phyloP scores from a whole-genome alignment of 768 basidiomycete species.

The Hericium coralloides region DNA sequence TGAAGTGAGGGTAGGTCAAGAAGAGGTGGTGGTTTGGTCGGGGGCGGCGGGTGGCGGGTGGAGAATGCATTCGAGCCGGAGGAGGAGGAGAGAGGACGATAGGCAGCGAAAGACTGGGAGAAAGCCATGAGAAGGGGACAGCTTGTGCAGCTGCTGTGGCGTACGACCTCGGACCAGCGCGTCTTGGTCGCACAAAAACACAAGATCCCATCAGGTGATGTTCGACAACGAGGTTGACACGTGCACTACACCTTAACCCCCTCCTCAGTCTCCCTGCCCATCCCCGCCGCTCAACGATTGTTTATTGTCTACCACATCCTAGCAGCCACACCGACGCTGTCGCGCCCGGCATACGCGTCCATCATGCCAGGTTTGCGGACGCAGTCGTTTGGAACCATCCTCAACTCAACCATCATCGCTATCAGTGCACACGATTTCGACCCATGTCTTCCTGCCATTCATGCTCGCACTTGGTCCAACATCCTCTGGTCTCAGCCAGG shows the following conservation, averaged over 20 bases:
- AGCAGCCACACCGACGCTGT: background rate
- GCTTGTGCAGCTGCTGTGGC: background rate
- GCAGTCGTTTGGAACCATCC: conserved; percentile 5
- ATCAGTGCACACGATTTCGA: conserved; percentile 17
- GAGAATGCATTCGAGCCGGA: background rate
- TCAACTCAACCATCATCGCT: conserved; percentile 12
- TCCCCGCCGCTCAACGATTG: too few species aligned
- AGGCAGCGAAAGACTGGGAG: background rate
- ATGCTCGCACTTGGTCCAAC: conserved; percentile 20
- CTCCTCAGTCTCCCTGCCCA: too few species aligned
- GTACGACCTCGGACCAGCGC: background rate
- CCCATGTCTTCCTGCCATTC: conserved; percentile 26
- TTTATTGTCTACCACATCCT: too few species aligned
- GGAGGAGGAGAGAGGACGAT: background rate
- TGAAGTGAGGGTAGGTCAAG: conserved; percentile 58
- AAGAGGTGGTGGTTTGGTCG: conserved; percentile 15
- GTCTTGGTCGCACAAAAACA: background rate
- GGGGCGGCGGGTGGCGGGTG: background rate
- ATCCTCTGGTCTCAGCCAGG: conserved; percentile 11
- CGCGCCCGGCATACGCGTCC: background rate
- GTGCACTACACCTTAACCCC: background rate
- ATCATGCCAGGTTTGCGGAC: background rate
- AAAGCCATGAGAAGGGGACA: background rate
- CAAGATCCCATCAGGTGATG: background rate
- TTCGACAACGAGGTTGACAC: background rate